These are phyloP conservation scores for Gaertneriomyces sp. DNA, from an alignment of 192 early-diverging fungal species.

Conservation along the genomic window DNA sequence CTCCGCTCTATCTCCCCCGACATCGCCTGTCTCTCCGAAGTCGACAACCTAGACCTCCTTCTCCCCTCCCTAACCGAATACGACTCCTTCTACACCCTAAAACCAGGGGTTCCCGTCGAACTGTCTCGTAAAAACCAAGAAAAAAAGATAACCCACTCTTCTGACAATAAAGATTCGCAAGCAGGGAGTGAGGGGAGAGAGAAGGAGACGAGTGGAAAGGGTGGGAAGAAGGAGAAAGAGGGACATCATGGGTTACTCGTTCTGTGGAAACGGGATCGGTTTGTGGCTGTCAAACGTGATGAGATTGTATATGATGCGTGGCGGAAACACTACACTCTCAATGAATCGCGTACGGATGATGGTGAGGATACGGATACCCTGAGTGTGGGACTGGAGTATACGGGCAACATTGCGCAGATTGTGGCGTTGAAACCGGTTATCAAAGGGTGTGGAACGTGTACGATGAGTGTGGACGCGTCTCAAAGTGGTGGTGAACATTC, in stretches of 20 bases:
- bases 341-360: slow-evolving; percentile 20
- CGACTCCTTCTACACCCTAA: no score
- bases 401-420: slow-evolving; percentile 27
- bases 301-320: not conserved
- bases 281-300: not conserved
- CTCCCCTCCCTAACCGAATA: not conserved
- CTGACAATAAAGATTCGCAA: no score
- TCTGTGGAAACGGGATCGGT: slow-evolving; percentile 26
- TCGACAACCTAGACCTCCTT: slow-evolving; percentile 23
- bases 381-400: slow-evolving; percentile 13
- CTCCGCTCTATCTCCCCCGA: slow-evolving; percentile 19
- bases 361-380: no score
- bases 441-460: no score
- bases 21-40: slow-evolving; percentile 34
- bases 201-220: slow-evolving; percentile 23
- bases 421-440: slow-evolving; percentile 22
- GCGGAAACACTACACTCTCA: not conserved
- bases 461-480: no score
- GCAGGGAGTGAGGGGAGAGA: slow-evolving; percentile 27
- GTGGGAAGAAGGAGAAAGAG: slow-evolving; percentile 19
- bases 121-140: no score
- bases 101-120: no score
- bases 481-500: not conserved
- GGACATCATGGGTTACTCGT: slow-evolving; percentile 28
- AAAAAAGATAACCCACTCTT: no score